phyloP scores from a whole-genome alignment of 1,284 basidiomycete species.

The Naganishia liquefaciens region DNA sequence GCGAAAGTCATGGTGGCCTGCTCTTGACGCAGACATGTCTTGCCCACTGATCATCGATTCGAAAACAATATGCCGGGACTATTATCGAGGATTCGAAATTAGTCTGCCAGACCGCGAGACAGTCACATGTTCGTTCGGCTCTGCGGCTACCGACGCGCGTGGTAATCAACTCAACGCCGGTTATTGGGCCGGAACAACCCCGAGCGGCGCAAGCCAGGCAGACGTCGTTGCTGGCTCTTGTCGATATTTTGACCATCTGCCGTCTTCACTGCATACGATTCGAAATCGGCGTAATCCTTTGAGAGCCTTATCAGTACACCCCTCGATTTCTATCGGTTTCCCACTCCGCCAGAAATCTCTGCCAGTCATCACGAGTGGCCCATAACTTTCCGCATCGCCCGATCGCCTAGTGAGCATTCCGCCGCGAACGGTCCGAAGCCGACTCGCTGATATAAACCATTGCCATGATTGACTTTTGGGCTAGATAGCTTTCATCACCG shows the following conservation, averaged over 20 bases:
- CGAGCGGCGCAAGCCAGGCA: not conserved
- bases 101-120: not conserved
- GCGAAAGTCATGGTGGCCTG: too few relatives aligned
- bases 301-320: conserved; percentile 5
- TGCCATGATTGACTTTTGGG: not conserved
- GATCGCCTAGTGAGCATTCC: conserved; percentile 22
- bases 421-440: conserved; percentile 27
- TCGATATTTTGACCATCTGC: not conserved
- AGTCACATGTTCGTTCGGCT: conserved; percentile 21
- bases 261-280: not conserved
- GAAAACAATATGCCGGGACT: too few relatives aligned
- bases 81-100: too few relatives aligned
- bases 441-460: conserved; percentile 10
- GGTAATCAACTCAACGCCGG: conserved; percentile 15
- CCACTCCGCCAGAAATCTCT: not conserved
- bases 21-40: not conserved
- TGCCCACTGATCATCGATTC: not conserved
- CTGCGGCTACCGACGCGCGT: conserved; percentile 21
- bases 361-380: not conserved
- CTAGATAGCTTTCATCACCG: not conserved
- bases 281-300: conserved; percentile 6
- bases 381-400: not conserved
- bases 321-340: not conserved
- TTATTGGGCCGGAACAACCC: conserved; percentile 10
- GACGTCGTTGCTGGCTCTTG: not conserved